Conservation (phyloP, 2,329 filamentous ascomycete species). For the Ceratocystis variospora region DNA sequence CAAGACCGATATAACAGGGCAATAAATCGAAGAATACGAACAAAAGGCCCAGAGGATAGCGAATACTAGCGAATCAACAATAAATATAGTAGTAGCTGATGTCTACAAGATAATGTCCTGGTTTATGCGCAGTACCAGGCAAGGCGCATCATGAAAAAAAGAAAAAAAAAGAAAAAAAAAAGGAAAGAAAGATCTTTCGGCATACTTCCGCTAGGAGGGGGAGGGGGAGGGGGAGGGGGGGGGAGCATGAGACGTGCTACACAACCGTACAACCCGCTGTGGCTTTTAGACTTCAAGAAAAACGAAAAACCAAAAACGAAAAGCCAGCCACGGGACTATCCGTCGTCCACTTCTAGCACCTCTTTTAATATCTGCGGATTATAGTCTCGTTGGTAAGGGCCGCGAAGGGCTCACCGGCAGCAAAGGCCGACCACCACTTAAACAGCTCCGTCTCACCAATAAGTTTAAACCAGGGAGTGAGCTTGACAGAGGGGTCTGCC, state of each 20-base stretch:
- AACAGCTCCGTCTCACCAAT: slow-evolving; percentile 97
- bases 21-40: too few species aligned
- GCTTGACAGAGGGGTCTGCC: slow-evolving; percentile 62
- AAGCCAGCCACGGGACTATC: neutral
- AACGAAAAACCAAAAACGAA: neutral
- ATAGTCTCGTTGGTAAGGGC: slow-evolving; percentile 74
- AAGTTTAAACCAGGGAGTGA: slow-evolving; percentile 98
- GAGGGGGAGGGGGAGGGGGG: too few species aligned
- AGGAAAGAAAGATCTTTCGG: neutral
- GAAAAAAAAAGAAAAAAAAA: neutral
- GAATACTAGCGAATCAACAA: neutral
- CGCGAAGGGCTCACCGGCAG: slow-evolving; percentile 52
- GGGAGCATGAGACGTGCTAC: neutral
- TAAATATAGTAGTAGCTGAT: neutral
- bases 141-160: neutral
- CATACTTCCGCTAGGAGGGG: neutral
- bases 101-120: neutral
- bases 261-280: neutral
- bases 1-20: too few species aligned
- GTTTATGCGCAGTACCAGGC: neutral
- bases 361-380: slow-evolving; percentile 48
- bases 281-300: neutral
- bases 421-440: slow-evolving; percentile 87
- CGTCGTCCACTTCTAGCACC: slow-evolving; percentile 40
- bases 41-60: neutral